A percentile compares a stretch with the other conserved stretches of the same genome.
Conservation (phyloP, 495 filamentous ascomycete species). For the Aspergillus ostianus region DNA sequence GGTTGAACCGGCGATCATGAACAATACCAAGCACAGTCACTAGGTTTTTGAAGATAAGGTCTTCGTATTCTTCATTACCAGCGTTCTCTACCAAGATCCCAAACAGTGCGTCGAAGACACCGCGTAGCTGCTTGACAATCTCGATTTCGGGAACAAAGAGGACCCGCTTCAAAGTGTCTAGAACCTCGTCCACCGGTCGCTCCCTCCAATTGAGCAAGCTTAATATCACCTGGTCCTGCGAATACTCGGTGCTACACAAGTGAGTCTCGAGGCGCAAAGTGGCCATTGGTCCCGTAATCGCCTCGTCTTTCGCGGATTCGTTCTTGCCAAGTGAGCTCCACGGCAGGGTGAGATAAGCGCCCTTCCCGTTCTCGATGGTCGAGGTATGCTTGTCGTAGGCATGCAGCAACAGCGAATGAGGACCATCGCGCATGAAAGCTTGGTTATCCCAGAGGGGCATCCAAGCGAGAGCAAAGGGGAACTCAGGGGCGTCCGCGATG, state of each 20-base stretch:
- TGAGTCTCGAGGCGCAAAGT: constrained; percentile 79
- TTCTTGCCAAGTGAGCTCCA: constrained; percentile 69
- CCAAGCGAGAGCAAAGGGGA: constrained; percentile 86
- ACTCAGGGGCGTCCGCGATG: constrained; percentile 76
- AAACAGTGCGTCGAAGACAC: constrained; percentile 92
- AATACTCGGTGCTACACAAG: constrained; percentile 93
- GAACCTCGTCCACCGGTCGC: constrained; percentile 63
- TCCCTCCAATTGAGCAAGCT: constrained; percentile 85
- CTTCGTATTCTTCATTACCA: constrained; percentile 86
- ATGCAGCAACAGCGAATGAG: constrained; percentile 80
- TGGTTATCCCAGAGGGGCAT: constrained; percentile 92
- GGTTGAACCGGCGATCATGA: constrained; percentile 89
- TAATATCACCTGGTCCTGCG: constrained; percentile 86
- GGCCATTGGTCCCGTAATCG: constrained; percentile 71
- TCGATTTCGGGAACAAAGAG: constrained; percentile 96
- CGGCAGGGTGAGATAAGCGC: constrained; percentile 80
- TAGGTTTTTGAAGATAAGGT: constrained; percentile 86
- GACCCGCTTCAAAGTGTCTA: constrained; percentile 73
- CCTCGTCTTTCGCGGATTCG: constrained; percentile 66
- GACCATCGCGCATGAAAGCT: constrained; percentile 85
- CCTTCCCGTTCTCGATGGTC: constrained; percentile 57
- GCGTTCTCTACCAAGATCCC: constrained; percentile 84
- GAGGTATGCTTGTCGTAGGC: constrained; percentile 85
- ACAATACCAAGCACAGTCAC: constrained; percentile 90
- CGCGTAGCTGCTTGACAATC: constrained; percentile 85